phyloP scores from a whole-genome alignment of 345 rosid genomes.

The Populus tremula region DNA sequence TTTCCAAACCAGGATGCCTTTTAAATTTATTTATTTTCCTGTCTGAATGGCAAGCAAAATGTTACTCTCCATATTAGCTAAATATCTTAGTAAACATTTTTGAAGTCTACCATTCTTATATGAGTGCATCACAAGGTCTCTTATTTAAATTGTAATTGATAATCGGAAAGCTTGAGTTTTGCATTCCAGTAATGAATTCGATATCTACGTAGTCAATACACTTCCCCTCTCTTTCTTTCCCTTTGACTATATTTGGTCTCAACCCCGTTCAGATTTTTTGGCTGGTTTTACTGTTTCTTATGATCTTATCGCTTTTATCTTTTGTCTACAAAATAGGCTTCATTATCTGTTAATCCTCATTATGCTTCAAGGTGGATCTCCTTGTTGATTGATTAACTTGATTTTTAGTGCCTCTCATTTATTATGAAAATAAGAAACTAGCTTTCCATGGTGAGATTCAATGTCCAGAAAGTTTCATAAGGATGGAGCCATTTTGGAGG shows the following conservation, averaged over 20 bases:
- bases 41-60: not conserved
- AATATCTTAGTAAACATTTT: not conserved
- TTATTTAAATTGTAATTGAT: not conserved
- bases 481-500: not conserved
- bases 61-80: not conserved
- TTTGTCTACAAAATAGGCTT: not conserved
- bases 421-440: not conserved
- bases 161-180: not conserved
- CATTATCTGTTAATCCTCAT: not conserved
- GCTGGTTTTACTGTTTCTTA: not conserved
- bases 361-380: not conserved
- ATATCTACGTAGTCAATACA: not conserved
- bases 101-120: not conserved
- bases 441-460: not conserved
- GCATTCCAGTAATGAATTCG: not conserved
- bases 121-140: not conserved
- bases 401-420: not conserved
- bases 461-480: not conserved
- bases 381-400: not conserved
- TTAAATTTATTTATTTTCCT: not conserved
- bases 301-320: not conserved
- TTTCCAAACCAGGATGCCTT: slow-evolving; percentile 8
- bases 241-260: not conserved
- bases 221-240: not conserved
- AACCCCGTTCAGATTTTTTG: not conserved